Evolutionary conservation across 2,329 filamentous ascomycete genomes (phyloP), one percentile per base, ranked within the genome.

Genomic region (Taxawa tesnikishii): DNA sequence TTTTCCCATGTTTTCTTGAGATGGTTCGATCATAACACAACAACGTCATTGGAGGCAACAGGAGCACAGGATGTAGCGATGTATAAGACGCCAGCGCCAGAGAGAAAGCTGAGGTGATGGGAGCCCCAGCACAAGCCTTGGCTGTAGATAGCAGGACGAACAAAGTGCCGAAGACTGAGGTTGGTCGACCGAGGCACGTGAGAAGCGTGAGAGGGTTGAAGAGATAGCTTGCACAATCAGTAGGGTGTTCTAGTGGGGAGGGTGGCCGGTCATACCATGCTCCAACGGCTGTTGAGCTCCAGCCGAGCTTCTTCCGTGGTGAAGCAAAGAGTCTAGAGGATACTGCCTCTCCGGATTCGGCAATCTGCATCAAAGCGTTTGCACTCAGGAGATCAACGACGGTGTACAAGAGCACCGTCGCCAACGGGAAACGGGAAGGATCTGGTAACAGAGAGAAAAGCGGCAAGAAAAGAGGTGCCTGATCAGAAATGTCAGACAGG

Each of bases 161-260:
- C 51, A 82, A 81, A 35, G 83, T 90, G 1, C 85, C 87, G 53
- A 98, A 88, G 36, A 88, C 76, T 40, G 75, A 83, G 0, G 88
- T 94, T 1, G 90, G 83, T 25, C 88, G 80, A 15, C 82, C 88
- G 37, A 98, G 70, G 54, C 88, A 96, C 12, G 85, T 87, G 27
- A 85, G 75, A 38, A 98, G 74, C 1, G 87, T 93, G 52, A 94
- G 93, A 0, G 90, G 90, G 53, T 92, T 96, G 61, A 96, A 88
- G 3, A 98, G 71, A 52, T 83, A 96, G 43, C 83, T 90, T 12
- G 10, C 28, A 28, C 11, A 15, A 9, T 11, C 15, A 15, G 11
- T 10, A n/a, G 10, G 9, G 10, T 15, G 14, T 10, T 9, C 26
- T 3, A 30, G 16, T 6, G 7, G 18, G 15, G 25, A 27, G 6